Percentiles rank a stretch among this genome's conserved stretches.
Conservation (phyloP, 331 rosid species). For the Phaseolus coccineus region DNA sequence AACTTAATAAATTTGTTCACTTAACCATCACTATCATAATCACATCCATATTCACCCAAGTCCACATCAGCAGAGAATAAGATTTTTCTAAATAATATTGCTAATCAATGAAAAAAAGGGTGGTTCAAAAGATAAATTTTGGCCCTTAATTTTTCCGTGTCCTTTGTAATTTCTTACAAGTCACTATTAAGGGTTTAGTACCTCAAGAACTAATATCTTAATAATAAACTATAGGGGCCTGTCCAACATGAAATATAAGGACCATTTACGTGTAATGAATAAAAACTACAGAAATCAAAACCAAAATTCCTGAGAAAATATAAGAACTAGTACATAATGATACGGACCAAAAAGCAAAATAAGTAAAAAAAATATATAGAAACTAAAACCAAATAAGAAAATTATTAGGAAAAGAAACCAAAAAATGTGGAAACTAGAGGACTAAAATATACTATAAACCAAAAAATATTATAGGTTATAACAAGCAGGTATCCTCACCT, state of each 20-base stretch:
- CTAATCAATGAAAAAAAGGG: background rate
- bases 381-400: background rate
- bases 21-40: constrained; percentile 8
- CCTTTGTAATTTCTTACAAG: background rate
- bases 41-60: constrained; percentile 6
- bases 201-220: background rate
- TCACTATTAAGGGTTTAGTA: background rate
- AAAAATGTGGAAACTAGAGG: background rate
- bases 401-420: background rate
- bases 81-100: constrained; percentile 14
- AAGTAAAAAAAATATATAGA: background rate
- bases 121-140: background rate
- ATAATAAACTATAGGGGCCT: background rate
- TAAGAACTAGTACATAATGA: background rate
- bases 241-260: background rate
- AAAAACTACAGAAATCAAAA: background rate
- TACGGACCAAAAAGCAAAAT: background rate
- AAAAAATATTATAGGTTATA: constrained; percentile 6
- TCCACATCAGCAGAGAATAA: background rate
- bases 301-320: constrained; percentile 16
- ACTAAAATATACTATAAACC: background rate
- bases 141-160: background rate
- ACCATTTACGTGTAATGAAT: constrained; percentile 21
- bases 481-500: constrained; percentile 55
- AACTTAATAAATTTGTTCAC: constrained; percentile 1